A percentile compares a stretch with the other conserved stretches of the same genome.
Conservation (phyloP, 2,329 filamentous ascomycete species). For the Aureobasidium lini region DNA sequence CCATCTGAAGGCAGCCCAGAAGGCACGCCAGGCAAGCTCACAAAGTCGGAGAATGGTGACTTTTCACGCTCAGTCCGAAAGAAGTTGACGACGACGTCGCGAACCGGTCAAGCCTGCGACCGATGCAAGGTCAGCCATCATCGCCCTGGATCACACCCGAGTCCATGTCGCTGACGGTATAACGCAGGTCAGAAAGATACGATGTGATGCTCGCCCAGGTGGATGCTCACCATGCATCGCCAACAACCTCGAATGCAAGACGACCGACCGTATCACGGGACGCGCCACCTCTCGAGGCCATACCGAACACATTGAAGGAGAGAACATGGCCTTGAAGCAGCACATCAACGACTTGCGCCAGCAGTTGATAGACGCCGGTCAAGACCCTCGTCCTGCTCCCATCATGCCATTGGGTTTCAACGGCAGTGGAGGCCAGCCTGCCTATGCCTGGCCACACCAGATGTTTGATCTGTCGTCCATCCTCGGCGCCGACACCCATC, state of each 20-base stretch:
- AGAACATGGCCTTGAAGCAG: slow-evolving; percentile 59
- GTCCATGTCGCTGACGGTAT: neutral
- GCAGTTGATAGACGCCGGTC: slow-evolving; percentile 53
- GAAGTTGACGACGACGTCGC: slow-evolving; percentile 46
- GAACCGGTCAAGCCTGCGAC: slow-evolving; percentile 81
- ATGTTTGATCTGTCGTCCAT: slow-evolving; percentile 14
- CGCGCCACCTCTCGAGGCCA: slow-evolving; percentile 73
- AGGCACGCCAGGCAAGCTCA: slow-evolving; percentile 20
- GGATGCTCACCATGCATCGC: slow-evolving; percentile 76
- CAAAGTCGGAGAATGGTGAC: slow-evolving; percentile 25
- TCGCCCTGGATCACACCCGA: neutral
- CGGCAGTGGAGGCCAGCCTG: neutral
- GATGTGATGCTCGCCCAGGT: slow-evolving; percentile 71
- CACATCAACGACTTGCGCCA: slow-evolving; percentile 63
- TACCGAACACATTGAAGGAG: slow-evolving; percentile 65
- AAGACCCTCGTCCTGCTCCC: slow-evolving; percentile 48
- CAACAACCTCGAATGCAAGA: slow-evolving; percentile 70
- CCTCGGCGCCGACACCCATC: slow-evolving; percentile 12
- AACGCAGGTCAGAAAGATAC: slow-evolving; percentile 65
- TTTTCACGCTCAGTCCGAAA: slow-evolving; percentile 40
- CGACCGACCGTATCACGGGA: slow-evolving; percentile 80
- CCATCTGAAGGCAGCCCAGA: slow-evolving; percentile 18
- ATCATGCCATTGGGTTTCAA: slow-evolving; percentile 7
- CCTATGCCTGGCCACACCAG: slow-evolving; percentile 12
- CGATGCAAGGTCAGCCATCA: slow-evolving; percentile 61